Evolutionary conservation across 2,329 filamentous ascomycete genomes (phyloP).

Genomic region (Fusarium pseudograminearum): DNA sequence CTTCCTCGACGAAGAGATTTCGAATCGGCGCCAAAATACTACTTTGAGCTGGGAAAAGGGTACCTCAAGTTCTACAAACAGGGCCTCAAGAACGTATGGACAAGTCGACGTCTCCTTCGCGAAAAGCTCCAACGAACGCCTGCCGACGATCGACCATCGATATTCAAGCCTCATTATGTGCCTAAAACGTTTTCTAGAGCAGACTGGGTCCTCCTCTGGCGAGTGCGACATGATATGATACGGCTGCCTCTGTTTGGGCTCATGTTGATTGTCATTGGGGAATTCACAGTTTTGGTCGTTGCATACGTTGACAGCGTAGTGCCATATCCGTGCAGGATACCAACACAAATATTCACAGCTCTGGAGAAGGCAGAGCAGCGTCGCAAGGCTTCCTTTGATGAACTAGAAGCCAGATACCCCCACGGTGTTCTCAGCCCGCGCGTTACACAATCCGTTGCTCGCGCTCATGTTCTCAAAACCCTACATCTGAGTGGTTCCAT

Average conservation of each 20-base stretch:
- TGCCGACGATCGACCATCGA: slow-evolving; percentile 65
- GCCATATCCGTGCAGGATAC: slow-evolving; percentile 85
- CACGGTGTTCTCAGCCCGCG: slow-evolving; percentile 53
- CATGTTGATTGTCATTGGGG: slow-evolving; percentile 81
- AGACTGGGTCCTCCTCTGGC: slow-evolving; percentile 76
- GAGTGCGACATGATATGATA: slow-evolving; percentile 78
- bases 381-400: slow-evolving; percentile 62
- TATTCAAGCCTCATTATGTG: slow-evolving; percentile 51
- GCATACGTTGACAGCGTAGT: slow-evolving; percentile 77
- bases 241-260: slow-evolving; percentile 83
- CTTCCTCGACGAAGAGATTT: slow-evolving; percentile 66
- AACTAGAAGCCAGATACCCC: slow-evolving; percentile 51
- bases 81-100: slow-evolving; percentile 79
- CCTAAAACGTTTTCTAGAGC: slow-evolving; percentile 65
- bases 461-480: slow-evolving; percentile 56
- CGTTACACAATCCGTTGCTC: slow-evolving; percentile 49
- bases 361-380: slow-evolving; percentile 67
- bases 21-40: slow-evolving; percentile 57
- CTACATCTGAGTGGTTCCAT: slow-evolving; percentile 60
- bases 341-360: slow-evolving; percentile 73
- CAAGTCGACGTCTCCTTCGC: slow-evolving; percentile 70
- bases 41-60: slow-evolving; percentile 75
- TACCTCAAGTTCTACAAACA: slow-evolving; percentile 90
- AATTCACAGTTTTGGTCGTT: slow-evolving; percentile 86
- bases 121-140: slow-evolving; percentile 59